Base-by-base conservation (phyloP, 2,329 filamentous ascomycete species). In the Xylariales sp. region DNA sequence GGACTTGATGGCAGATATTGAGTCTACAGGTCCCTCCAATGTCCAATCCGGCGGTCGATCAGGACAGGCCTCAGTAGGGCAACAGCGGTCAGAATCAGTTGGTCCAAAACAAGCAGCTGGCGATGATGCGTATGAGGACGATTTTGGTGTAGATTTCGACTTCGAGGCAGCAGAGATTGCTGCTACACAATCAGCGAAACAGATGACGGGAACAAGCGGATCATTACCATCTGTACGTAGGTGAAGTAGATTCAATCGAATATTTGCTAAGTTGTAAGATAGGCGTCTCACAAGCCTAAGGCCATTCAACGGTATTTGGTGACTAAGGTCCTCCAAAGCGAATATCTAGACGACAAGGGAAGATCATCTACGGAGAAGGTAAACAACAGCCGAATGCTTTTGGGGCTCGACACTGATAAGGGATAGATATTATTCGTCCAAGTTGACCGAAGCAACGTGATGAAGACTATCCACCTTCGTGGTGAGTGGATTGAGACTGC, bases 241-340 rank as follows among this genome's bases (percentile, higher is more conserved):
- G 54, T 55, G 50, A 47, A 40, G 50, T 47, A 49, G 44, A 55
- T 51, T 49, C 46, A 44, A 48, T 47, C 51, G 41, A 48, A 48
- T 54, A 58, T 53, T 67, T 73, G 68, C 86, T 89, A 82, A 90
- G 71, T 68, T 40, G 14, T 18, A 33, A 31, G 12, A 34, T 77
- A 86, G 84, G 79, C 75, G 65, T 76, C 70, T 60, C 68, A 74
- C 59, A 85, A 82, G 61, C 69, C 74, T 52, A 83, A 80, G 68
- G 79, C 83, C 35, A 94, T 95, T 56, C 88, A 95, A 64, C 84
- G 91, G 51, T 95, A 95, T 66, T 71, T 90, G 48, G 77, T 96
- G 53, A 84, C 82, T 50, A 80, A 84, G 57, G 78, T 90, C 51
- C 68, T 85, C 46, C 78, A 86, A 46, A 78, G 77, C 52, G 73